Evolutionary conservation across 2,329 filamentous ascomycete species (phyloP).

Genomic region (Podosphaera xanthii): DNA sequence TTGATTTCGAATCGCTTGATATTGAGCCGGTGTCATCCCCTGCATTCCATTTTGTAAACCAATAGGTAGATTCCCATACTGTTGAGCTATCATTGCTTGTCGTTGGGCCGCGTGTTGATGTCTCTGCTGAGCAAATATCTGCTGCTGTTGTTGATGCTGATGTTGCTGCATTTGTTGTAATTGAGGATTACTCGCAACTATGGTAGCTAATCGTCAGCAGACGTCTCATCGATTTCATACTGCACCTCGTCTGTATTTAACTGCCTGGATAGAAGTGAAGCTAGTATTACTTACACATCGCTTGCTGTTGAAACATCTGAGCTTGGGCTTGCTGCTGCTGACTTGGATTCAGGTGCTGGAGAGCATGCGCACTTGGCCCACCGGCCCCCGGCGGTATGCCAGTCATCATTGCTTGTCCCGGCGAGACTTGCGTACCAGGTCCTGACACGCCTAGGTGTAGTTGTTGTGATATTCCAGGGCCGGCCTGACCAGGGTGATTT

Average conservation of each 20-base stretch:
- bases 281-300: constrained; percentile 12
- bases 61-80: constrained; percentile 28
- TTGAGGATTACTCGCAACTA: constrained; percentile 17
- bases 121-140: constrained; percentile 29
- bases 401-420: constrained; percentile 47
- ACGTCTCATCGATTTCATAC: not conserved
- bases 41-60: constrained; percentile 31
- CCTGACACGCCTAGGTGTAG: constrained; percentile 53
- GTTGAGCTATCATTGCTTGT: constrained; percentile 31
- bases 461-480: constrained; percentile 39
- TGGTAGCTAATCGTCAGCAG: not conserved
- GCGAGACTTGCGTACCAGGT: constrained; percentile 46
- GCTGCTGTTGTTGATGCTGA: constrained; percentile 36
- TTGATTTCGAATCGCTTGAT: constrained; percentile 25
- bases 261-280: not conserved
- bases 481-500: constrained; percentile 39
- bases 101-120: constrained; percentile 18
- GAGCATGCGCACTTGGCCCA: constrained; percentile 37
- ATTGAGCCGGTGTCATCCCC: constrained; percentile 27
- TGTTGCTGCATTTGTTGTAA: constrained; percentile 19
- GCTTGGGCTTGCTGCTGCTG: constrained; percentile 17
- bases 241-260: not conserved
- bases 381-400: constrained; percentile 46
- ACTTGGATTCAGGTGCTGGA: constrained; percentile 45
- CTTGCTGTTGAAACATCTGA: constrained; percentile 9